Evolutionary conservation across 2,329 filamentous ascomycete genomes (phyloP).

Genomic region (Fusarium transvaalense): DNA sequence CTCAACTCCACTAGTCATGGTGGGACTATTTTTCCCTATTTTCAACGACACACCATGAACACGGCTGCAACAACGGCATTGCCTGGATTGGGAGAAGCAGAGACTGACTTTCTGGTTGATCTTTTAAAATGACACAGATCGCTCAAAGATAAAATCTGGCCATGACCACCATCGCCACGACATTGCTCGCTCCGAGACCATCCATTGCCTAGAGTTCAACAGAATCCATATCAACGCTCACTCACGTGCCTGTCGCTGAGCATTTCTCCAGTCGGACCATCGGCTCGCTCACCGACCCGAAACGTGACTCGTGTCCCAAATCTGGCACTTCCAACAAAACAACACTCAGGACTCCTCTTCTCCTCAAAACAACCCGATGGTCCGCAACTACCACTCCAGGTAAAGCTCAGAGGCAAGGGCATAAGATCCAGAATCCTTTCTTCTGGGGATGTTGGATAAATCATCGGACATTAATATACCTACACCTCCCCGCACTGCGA

Average conservation of each 20-base stretch:
- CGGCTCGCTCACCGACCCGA: conserved; percentile 34
- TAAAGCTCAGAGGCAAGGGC: conserved; percentile 19
- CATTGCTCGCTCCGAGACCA: neutral
- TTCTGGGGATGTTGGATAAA: neutral
- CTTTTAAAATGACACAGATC: conserved; percentile 15
- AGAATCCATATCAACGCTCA: conserved; percentile 2
- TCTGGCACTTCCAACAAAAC: conserved; percentile 16
- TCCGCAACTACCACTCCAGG: conserved; percentile 24
- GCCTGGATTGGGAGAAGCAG: conserved; percentile 7
- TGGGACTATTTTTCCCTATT: conserved; percentile 45
- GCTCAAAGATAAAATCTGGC: conserved; percentile 1
- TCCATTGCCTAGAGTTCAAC: neutral
- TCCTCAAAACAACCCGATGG: conserved; percentile 21
- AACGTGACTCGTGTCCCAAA: conserved; percentile 30
- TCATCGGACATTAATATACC: conserved; percentile 1
- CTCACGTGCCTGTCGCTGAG: neutral
- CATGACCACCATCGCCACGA: neutral
- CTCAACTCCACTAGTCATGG: conserved; percentile 34
- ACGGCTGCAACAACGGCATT: conserved; percentile 39
- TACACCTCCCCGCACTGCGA: conserved; percentile 32
- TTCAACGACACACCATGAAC: conserved; percentile 50
- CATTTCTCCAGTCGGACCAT: conserved; percentile 16
- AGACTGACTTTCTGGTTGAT: conserved; percentile 17
- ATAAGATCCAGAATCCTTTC: conserved; percentile 18
- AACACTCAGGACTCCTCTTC: conserved; percentile 2